These are phyloP conservation scores for Colletotrichum cordylinicola DNA, from an alignment of 2,329 filamentous ascomycete genomes.

Conservation along the genomic window DNA sequence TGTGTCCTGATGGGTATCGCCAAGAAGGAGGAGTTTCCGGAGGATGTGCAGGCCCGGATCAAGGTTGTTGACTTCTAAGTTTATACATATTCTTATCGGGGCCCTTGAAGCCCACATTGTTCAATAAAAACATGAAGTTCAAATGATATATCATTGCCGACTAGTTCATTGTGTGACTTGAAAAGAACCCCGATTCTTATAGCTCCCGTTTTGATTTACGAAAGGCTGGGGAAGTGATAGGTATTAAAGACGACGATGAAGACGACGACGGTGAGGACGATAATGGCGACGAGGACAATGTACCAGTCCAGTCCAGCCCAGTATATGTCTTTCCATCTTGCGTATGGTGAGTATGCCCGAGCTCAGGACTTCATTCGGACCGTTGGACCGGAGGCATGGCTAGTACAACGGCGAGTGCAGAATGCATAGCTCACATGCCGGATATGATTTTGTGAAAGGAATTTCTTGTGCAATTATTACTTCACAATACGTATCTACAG, in stretches of 20 bases:
- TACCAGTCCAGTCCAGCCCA: not conserved
- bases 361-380: not conserved
- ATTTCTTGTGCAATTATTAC: not conserved
- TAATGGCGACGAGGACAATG: not conserved
- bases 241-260: too few relatives aligned
- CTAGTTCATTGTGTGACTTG: rapidly evolving
- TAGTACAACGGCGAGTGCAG: not conserved
- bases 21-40: conserved; percentile 76
- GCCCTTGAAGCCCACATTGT: not conserved
- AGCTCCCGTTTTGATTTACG: not conserved
- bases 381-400: not conserved
- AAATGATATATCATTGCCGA: not conserved
- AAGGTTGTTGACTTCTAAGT: conserved; percentile 72
- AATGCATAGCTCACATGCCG: not conserved
- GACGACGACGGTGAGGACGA: not conserved
- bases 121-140: not conserved
- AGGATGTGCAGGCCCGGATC: conserved; percentile 65
- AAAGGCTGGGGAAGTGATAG: not conserved
- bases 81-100: not conserved
- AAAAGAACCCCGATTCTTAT: rapidly evolving
- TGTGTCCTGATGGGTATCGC: conserved; percentile 79
- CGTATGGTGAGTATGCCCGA: too few relatives aligned
- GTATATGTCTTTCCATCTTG: too few relatives aligned
- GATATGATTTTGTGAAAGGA: not conserved
- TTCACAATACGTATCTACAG: not conserved